Conservation (phyloP, 1,284 basidiomycete species). For the Phlebopus sp. region DNA sequence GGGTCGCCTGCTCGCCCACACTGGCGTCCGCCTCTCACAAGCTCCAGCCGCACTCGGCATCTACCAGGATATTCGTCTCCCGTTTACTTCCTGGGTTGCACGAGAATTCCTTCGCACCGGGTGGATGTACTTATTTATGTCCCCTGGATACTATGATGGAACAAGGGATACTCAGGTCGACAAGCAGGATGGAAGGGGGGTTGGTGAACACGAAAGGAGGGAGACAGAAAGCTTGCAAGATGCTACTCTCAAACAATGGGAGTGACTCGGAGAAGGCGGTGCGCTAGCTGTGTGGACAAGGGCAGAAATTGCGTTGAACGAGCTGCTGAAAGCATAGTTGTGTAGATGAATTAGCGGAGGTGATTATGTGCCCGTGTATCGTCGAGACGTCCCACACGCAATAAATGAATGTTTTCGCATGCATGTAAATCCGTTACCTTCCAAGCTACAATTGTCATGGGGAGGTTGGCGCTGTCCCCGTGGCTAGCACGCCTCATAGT, state of each 20-base stretch:
- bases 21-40: constrained; percentile 16
- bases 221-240: constrained; percentile 13
- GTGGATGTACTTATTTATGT: constrained; percentile 10
- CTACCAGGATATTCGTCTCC: constrained; percentile 31
- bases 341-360: too few relatives aligned
- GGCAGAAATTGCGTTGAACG: too few relatives aligned
- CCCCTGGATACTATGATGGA: constrained; percentile 23
- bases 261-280: too few relatives aligned
- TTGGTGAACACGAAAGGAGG: constrained; percentile 13
- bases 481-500: constrained; percentile 35
- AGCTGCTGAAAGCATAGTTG: too few relatives aligned
- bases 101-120: constrained; percentile 11
- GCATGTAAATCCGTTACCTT: background rate
- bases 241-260: background rate
- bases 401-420: too few relatives aligned
- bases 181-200: constrained; percentile 13
- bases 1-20: constrained; percentile 31
- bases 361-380: too few relatives aligned
- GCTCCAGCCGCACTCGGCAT: constrained; percentile 24
- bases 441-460: background rate
- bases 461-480: background rate
- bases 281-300: too few relatives aligned
- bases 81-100: constrained; percentile 14
- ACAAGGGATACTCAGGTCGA: constrained; percentile 6
- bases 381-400: too few relatives aligned